Conservation (phyloP, 2,329 filamentous ascomycete genomes). For the Penicillium sp. region DNA sequence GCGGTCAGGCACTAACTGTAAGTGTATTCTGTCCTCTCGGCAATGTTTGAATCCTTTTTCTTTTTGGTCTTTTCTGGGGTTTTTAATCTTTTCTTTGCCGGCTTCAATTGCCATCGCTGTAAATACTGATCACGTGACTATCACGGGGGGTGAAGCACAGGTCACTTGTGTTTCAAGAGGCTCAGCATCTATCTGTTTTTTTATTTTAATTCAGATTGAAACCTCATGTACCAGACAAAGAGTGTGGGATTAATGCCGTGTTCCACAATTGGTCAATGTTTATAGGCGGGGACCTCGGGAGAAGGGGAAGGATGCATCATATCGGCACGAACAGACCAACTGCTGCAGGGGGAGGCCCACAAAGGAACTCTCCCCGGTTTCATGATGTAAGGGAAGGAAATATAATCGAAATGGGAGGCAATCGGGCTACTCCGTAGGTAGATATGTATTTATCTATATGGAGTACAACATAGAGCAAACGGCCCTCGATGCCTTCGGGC, state of each 20-base stretch:
- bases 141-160: not conserved
- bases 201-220: not conserved
- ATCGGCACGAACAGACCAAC: slow-evolving; percentile 1
- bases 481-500: not conserved
- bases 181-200: not conserved
- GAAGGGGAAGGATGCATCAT: slow-evolving; percentile 2
- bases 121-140: not conserved
- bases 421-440: not conserved
- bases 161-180: not conserved
- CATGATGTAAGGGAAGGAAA: not conserved
- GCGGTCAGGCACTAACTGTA: slow-evolving; percentile 6
- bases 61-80: not conserved
- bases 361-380: slow-evolving; percentile 4
- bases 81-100: not conserved
- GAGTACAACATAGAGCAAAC: not conserved
- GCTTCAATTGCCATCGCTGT: not conserved
- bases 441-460: not conserved
- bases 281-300: not conserved
- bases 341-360: slow-evolving; percentile 9
- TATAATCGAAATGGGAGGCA: not conserved
- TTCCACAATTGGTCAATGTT: not conserved
- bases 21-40: not conserved
- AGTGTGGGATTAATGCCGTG: not conserved
- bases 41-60: not conserved
- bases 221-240: not conserved